Percentiles rank a stretch among this genome's conserved stretches.
phyloP scores from a whole-genome alignment of 306 rosid species.

The Alnus rubra region DNA sequence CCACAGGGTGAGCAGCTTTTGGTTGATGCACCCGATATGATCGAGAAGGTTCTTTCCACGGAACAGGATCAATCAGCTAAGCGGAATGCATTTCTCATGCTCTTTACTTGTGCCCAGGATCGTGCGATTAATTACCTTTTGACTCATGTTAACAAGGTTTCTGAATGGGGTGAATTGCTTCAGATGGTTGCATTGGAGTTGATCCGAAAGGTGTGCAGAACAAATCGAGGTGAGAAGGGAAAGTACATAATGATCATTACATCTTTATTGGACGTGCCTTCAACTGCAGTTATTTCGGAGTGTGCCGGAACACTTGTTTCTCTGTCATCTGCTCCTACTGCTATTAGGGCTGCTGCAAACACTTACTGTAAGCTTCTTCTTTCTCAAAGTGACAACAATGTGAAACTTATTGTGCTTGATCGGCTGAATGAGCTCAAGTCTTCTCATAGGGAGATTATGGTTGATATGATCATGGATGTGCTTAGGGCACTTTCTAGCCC shows the following conservation, averaged over 20 bases:
- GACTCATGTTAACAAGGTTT: constrained; percentile 62
- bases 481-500: constrained; percentile 90
- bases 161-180: constrained; percentile 87
- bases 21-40: constrained; percentile 79
- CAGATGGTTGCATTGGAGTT: constrained; percentile 88
- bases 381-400: constrained; percentile 96
- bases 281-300: constrained; percentile 85
- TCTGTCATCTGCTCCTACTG: constrained; percentile 87
- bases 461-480: constrained; percentile 94
- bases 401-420: constrained; percentile 86
- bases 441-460: constrained; percentile 82
- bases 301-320: constrained; percentile 95
- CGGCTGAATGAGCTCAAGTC: constrained; percentile 78
- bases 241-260: constrained; percentile 88
- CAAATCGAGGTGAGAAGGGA: constrained; percentile 73
- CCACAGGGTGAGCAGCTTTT: constrained; percentile 85
- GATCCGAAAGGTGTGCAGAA: constrained; percentile 88
- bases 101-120: constrained; percentile 84
- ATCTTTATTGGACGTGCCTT: constrained; percentile 60
- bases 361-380: constrained; percentile 77
- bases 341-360: constrained; percentile 82
- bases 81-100: constrained; percentile 95
- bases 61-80: constrained; percentile 86
- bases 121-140: constrained; percentile 75
- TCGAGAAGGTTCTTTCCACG: constrained; percentile 65